Conservation (phyloP, 306 rosid species). For the Quercus suber region DNA sequence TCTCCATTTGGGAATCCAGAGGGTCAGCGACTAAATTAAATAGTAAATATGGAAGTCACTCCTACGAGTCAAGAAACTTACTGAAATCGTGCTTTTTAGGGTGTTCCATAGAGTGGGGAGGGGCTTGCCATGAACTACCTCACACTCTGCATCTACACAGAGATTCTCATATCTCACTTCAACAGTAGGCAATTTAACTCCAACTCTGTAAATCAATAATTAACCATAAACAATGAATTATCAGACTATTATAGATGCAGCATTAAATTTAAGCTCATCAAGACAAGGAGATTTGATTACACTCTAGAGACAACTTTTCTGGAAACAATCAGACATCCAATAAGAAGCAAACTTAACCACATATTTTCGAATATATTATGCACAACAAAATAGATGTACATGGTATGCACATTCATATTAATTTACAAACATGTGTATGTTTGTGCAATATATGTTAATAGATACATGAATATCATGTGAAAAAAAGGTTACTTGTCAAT, state of each 20-base stretch:
- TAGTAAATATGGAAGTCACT: background rate
- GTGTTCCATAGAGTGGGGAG: conserved; percentile 74
- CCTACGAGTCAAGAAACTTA: conserved; percentile 25
- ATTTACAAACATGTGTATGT: background rate
- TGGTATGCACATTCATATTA: too few species aligned
- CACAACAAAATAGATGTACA: too few species aligned
- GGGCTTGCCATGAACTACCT: conserved; percentile 66
- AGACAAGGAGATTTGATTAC: too few species aligned
- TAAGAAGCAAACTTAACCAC: too few species aligned
- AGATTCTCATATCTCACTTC: conserved; percentile 66
- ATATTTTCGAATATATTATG: too few species aligned
- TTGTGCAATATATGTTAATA: background rate
- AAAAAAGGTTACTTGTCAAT: background rate
- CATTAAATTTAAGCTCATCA: too few species aligned
- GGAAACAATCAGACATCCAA: too few species aligned
- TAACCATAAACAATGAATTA: too few species aligned
- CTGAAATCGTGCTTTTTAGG: conserved; percentile 38
- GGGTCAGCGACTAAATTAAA: background rate
- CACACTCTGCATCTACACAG: conserved; percentile 54
- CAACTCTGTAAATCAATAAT: conserved; percentile 39
- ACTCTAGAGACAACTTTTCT: too few species aligned
- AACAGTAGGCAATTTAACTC: conserved; percentile 53
- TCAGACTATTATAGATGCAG: too few species aligned
- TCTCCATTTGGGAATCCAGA: background rate
- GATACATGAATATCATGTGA: too few species aligned